Evolutionary conservation across 2,329 filamentous ascomycete species (phyloP).

Genomic region (Septoria linicola): DNA sequence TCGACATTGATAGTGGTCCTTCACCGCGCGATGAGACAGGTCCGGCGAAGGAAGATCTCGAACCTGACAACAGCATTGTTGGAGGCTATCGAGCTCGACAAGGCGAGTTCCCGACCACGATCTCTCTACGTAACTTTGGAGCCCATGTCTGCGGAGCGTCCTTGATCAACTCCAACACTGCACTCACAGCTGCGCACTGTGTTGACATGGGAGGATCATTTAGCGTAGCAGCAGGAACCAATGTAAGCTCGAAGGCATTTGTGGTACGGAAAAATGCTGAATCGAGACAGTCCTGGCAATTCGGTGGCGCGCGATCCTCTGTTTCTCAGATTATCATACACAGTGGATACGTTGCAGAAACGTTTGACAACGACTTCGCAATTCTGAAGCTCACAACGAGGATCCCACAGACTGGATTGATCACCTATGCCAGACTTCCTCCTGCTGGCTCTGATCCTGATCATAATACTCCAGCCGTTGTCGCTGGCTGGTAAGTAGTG

Average conservation of each 20-base stretch:
- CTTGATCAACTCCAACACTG: conserved; percentile 3
- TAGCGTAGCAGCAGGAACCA: conserved; percentile 1
- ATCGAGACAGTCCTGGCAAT: background rate
- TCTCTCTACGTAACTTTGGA: background rate
- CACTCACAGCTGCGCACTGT: conserved; percentile 4
- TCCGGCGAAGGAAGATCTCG: background rate
- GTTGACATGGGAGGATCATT: conserved; percentile 1
- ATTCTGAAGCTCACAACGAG: background rate
- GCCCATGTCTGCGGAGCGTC: background rate
- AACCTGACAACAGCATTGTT: background rate
- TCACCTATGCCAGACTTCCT: background rate
- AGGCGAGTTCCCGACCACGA: background rate
- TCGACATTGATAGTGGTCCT: background rate
- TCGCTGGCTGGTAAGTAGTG: conserved; percentile 1
- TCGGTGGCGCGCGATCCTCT: background rate
- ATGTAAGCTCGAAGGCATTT: background rate
- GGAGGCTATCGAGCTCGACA: background rate
- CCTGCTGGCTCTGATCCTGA: conserved; percentile 1
- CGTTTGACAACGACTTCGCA: background rate
- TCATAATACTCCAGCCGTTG: background rate
- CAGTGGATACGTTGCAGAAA: background rate
- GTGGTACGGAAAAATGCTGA: background rate
- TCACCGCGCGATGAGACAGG: background rate
- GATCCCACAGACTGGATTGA: background rate
- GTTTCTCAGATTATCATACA: background rate